These are phyloP conservation scores for Paecilomyces formosus DNA, from an alignment of 2,329 filamentous ascomycete genomes.

Conservation along the genomic window DNA sequence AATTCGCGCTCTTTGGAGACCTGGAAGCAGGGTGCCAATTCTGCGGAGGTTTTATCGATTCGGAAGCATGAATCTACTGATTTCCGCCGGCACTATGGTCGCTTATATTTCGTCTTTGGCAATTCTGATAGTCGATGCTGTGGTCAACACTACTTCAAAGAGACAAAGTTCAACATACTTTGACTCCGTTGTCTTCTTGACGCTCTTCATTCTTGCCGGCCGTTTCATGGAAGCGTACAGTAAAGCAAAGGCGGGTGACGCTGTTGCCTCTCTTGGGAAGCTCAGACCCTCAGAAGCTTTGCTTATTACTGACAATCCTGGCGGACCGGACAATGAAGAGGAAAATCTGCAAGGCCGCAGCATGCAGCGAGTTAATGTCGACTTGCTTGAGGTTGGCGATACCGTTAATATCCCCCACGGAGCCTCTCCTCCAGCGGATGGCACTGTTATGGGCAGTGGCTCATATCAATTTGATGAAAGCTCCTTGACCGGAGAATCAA, in stretches of 20 bases:
- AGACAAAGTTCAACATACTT: constrained; percentile 64
- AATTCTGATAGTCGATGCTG: constrained; percentile 59
- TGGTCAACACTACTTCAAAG: constrained; percentile 29
- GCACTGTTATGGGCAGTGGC: constrained; percentile 49
- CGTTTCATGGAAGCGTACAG: constrained; percentile 67
- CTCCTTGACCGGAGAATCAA: constrained; percentile 62
- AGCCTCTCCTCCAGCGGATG: constrained; percentile 77
- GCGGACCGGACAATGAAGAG: background rate
- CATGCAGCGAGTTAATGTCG: constrained; percentile 47
- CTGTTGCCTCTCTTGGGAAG: constrained; percentile 70
- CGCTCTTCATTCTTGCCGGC: constrained; percentile 71
- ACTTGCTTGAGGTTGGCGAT: constrained; percentile 69
- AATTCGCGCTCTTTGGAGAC: constrained; percentile 68
- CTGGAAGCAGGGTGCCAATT: constrained; percentile 63
- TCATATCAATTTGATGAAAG: constrained; percentile 77
- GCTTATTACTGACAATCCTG: constrained; percentile 42
- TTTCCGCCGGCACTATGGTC: constrained; percentile 80
- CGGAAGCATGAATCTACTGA: constrained; percentile 92
- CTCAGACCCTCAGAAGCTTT: constrained; percentile 70
- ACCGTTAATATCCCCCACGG: constrained; percentile 69
- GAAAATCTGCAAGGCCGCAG: constrained; percentile 7
- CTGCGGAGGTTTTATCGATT: constrained; percentile 79
- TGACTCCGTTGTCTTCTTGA: constrained; percentile 87
- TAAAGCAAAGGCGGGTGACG: constrained; percentile 83
- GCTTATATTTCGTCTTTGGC: constrained; percentile 78